Evolutionary conservation across 1,284 basidiomycete genomes (phyloP).

Genomic region (Coriolopsis trogii): DNA sequence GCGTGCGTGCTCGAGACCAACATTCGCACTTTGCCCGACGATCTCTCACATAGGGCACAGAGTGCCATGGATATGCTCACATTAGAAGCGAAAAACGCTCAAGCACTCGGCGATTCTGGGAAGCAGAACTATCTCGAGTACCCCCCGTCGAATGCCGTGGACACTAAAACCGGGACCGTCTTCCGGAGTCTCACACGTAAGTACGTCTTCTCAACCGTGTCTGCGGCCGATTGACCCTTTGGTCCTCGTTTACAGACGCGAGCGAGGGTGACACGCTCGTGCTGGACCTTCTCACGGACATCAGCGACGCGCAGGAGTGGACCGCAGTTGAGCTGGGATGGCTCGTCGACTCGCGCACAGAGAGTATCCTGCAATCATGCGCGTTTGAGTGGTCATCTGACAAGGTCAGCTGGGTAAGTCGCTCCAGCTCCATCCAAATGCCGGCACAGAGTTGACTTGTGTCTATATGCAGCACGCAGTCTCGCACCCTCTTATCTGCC

Average conservation of each 20-base stretch:
- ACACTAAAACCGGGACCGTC: conserved; percentile 47
- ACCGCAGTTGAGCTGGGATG: conserved; percentile 42
- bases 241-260: conserved; percentile 29
- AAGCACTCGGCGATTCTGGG: conserved; percentile 37
- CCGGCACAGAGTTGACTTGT: conserved; percentile 3
- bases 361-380: conserved; percentile 39
- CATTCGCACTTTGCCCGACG: conserved; percentile 47
- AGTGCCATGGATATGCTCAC: conserved; percentile 43
- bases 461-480: conserved; percentile 16
- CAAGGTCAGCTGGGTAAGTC: conserved; percentile 47
- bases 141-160: conserved; percentile 59
- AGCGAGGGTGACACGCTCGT: conserved; percentile 49
- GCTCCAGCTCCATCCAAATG: not conserved
- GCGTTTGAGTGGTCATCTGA: conserved; percentile 44
- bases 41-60: conserved; percentile 27
- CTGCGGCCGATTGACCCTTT: not conserved
- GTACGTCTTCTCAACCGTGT: conserved; percentile 19
- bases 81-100: conserved; percentile 41
- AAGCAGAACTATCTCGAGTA: conserved; percentile 44
- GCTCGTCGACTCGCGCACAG: conserved; percentile 46
- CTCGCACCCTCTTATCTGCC: conserved; percentile 21
- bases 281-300: conserved; percentile 43
- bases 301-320: conserved; percentile 27
- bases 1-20: conserved; percentile 59
- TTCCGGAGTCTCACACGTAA: conserved; percentile 53